Evolutionary conservation across 1,284 basidiomycete genomes (phyloP).

Genomic region (Peniophora sp.): DNA sequence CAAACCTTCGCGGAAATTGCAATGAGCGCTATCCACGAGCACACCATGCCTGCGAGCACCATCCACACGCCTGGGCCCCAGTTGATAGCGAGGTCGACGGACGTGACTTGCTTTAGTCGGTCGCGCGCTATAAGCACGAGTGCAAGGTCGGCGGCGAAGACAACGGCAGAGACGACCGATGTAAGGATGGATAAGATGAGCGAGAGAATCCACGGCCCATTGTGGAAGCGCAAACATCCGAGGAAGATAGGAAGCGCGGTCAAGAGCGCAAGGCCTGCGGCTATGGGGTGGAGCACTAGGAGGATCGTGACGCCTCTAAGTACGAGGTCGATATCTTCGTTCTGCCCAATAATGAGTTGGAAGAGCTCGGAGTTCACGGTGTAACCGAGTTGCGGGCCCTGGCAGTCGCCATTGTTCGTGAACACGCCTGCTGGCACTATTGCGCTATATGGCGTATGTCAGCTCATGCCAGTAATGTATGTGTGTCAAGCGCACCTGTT

Average conservation of each 20-base stretch:
- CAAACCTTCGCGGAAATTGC: slow-evolving; percentile 55
- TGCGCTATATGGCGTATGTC: slow-evolving; percentile 18
- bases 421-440: slow-evolving; percentile 20
- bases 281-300: slow-evolving; percentile 59
- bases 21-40: slow-evolving; percentile 55
- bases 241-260: slow-evolving; percentile 50
- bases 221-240: slow-evolving; percentile 31
- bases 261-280: slow-evolving; percentile 48
- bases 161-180: slow-evolving; percentile 42
- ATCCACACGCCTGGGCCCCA: slow-evolving; percentile 72
- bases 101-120: slow-evolving; percentile 32
- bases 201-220: slow-evolving; percentile 42
- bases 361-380: slow-evolving; percentile 24
- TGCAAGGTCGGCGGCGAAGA: slow-evolving; percentile 55
- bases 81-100: slow-evolving; percentile 35
- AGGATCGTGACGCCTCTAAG: slow-evolving; percentile 46
- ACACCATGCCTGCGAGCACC: slow-evolving; percentile 42
- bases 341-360: slow-evolving; percentile 30
- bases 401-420: slow-evolving; percentile 36
- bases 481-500: slow-evolving; percentile 29
- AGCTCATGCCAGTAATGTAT: not conserved
- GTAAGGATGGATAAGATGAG: slow-evolving; percentile 51
- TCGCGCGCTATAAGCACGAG: slow-evolving; percentile 43
- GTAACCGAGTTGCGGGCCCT: slow-evolving; percentile 47
- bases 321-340: slow-evolving; percentile 32